phyloP scores from a whole-genome alignment of 495 filamentous ascomycete species.

The Copromyces sp. region DNA sequence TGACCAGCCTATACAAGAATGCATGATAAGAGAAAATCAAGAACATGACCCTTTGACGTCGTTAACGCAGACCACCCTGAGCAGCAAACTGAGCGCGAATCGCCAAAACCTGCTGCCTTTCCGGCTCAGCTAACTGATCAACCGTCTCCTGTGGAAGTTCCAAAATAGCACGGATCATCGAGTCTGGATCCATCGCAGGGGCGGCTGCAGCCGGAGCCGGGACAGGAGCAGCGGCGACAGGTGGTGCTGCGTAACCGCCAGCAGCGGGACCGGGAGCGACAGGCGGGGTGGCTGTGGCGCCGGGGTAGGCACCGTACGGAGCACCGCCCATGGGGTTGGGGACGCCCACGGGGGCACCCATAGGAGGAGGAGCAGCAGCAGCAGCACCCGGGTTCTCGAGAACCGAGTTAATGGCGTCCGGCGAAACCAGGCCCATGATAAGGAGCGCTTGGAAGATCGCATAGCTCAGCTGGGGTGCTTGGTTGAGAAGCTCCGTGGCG shows the following conservation, averaged over 20 bases:
- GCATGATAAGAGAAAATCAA: background rate
- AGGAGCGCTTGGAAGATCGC: constrained; percentile 94
- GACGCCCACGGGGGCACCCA: background rate
- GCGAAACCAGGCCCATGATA: constrained; percentile 83
- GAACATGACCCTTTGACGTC: background rate
- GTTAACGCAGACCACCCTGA: background rate
- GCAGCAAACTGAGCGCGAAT: constrained; percentile 33
- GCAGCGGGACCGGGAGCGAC: constrained; percentile 16
- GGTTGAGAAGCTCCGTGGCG: constrained; percentile 75
- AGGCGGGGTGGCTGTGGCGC: constrained; percentile 48
- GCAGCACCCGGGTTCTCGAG: constrained; percentile 24
- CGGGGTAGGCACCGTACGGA: constrained; percentile 38
- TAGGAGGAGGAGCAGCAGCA: constrained; percentile 17
- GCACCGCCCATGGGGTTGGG: constrained; percentile 11
- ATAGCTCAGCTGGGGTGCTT: constrained; percentile 88
- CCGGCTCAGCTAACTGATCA: constrained; percentile 59
- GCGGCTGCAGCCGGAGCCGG: constrained; percentile 26
- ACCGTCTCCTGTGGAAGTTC: constrained; percentile 65
- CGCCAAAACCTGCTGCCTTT: constrained; percentile 66
- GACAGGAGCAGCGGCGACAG: constrained; percentile 20
- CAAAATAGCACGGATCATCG: constrained; percentile 65
- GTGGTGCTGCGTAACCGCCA: constrained; percentile 30
- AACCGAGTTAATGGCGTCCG: constrained; percentile 39
- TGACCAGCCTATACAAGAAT: background rate
- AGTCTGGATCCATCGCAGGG: constrained; percentile 47